Percentiles rank a stretch among this genome's conserved stretches.
Evolutionary conservation across 345 rosid species (phyloP).

Genomic region (Euphorbia tirucalli): DNA sequence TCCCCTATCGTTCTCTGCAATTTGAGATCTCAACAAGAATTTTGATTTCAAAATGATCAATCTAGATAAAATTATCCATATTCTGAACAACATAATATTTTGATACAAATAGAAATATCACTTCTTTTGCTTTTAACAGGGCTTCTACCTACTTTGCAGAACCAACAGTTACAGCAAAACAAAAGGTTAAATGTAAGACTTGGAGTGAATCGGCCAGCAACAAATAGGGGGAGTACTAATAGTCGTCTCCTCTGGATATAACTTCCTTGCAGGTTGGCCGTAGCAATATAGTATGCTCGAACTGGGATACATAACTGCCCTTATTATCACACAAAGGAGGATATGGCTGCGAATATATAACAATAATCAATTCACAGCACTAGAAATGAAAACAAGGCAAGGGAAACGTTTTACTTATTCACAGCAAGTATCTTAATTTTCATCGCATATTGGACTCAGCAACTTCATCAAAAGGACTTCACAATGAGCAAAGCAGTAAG

Average conservation of each 20-base stretch:
- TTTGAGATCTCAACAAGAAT: no score
- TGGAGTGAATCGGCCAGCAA: no score
- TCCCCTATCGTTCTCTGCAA: background rate
- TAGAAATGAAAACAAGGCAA: background rate
- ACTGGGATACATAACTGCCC: conserved; percentile 94
- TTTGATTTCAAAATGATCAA: no score
- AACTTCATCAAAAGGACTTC: background rate
- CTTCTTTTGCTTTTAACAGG: background rate
- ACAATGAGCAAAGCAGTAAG: no score
- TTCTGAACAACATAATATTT: no score
- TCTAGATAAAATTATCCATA: background rate
- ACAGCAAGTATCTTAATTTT: background rate
- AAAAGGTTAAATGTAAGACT: no score
- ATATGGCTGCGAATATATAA: conserved; percentile 54
- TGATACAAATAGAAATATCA: no score
- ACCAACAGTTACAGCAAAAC: background rate
- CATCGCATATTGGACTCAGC: no score
- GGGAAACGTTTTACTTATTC: background rate
- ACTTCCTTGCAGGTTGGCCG: conserved; percentile 99
- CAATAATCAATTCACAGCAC: background rate
- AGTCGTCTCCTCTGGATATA: conserved; percentile 83
- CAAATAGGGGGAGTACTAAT: conserved; percentile 20
- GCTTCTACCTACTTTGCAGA: background rate
- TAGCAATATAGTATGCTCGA: conserved; percentile 82
- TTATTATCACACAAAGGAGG: conserved; percentile 87